Percentiles rank a stretch among this genome's conserved stretches.
Evolutionary conservation across 2,329 filamentous ascomycete genomes (phyloP).

Genomic region (Cadophora malorum): DNA sequence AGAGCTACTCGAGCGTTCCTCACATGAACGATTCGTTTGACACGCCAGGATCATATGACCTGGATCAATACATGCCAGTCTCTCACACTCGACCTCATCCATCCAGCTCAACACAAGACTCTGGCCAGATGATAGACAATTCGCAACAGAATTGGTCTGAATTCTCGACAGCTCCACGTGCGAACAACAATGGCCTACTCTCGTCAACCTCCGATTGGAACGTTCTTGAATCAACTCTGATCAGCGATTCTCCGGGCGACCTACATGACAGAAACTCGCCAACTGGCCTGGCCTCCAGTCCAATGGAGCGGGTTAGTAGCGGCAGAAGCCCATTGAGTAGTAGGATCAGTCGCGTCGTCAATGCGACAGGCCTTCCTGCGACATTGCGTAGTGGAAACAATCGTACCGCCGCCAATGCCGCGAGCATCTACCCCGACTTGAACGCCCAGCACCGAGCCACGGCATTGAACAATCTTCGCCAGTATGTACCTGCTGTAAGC

Average conservation of each 20-base stretch:
- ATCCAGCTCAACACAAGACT: conserved; percentile 17
- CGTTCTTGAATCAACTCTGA: conserved; percentile 19
- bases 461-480: neutral
- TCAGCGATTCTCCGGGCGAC: neutral
- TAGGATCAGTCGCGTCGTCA: neutral
- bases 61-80: conserved; percentile 23
- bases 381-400: neutral
- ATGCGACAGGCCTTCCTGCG: neutral
- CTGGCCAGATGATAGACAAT: conserved; percentile 20
- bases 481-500: conserved; percentile 3
- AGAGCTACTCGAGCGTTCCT: conserved; percentile 4
- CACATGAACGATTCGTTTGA: neutral
- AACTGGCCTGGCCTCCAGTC: conserved; percentile 14
- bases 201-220: conserved; percentile 22
- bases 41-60: conserved; percentile 23
- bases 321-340: conserved; percentile 12
- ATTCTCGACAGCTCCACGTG: conserved; percentile 1
- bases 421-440: neutral
- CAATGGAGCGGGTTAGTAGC: conserved; percentile 15
- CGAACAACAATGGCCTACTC: conserved; percentile 1
- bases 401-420: neutral
- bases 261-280: neutral
- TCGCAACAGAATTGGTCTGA: conserved; percentile 6
- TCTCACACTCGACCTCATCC: conserved; percentile 26
- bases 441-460: neutral